phyloP scores from a whole-genome alignment of 1,284 basidiomycete genomes.

The Sanghuangporus baumii region DNA sequence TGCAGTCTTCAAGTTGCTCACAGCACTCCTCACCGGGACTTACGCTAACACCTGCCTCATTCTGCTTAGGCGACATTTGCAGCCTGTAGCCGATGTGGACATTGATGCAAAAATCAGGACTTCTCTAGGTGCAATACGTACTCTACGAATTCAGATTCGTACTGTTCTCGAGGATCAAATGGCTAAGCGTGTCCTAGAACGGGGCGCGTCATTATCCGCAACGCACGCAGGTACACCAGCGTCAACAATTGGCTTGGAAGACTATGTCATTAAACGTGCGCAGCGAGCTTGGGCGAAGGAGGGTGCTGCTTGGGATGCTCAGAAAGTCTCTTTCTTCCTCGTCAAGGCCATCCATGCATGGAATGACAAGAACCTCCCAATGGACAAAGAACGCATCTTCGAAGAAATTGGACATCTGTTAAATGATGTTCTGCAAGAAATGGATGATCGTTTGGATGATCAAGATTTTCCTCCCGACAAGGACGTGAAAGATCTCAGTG shows the following conservation, averaged over 20 bases:
- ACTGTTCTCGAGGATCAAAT: constrained; percentile 54
- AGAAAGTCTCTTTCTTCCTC: constrained; percentile 49
- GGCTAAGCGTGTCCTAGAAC: constrained; percentile 56
- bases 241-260: constrained; percentile 46
- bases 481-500: constrained; percentile 33
- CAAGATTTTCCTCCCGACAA: constrained; percentile 57
- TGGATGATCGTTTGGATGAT: constrained; percentile 54
- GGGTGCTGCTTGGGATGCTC: constrained; percentile 57
- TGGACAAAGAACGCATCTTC: constrained; percentile 50
- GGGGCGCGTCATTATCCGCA: constrained; percentile 46
- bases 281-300: constrained; percentile 68
- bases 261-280: constrained; percentile 60
- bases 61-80: constrained; percentile 49
- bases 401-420: constrained; percentile 62
- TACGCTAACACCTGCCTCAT: constrained; percentile 59
- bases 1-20: constrained; percentile 48
- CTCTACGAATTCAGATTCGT: constrained; percentile 59
- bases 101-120: constrained; percentile 36
- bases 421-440: constrained; percentile 66
- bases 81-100: constrained; percentile 26
- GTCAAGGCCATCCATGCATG: constrained; percentile 50
- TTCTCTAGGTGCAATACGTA: constrained; percentile 60
- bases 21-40: constrained; percentile 54
- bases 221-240: constrained; percentile 54
- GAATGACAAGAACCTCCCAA: constrained; percentile 28